Conservation (phyloP, 768 basidiomycete species). For the Pisolithus marmoratus region DNA sequence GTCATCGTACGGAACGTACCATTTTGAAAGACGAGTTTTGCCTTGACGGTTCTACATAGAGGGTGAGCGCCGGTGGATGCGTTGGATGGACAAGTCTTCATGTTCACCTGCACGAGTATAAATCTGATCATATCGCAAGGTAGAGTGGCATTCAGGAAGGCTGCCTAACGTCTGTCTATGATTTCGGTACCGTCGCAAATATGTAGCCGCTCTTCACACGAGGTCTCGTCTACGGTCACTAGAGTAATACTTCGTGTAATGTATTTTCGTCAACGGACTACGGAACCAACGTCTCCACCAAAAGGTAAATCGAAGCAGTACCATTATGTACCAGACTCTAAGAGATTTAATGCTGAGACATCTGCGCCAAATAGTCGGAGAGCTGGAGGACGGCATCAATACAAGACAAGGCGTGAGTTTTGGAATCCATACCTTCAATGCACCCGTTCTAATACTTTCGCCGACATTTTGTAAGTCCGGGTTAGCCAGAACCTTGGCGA, state of each 20-base stretch:
- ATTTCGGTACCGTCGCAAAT: neutral
- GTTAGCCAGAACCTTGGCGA: conserved; percentile 69
- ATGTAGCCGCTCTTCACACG: neutral
- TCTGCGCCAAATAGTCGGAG: conserved; percentile 65
- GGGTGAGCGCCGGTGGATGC: conserved; percentile 2
- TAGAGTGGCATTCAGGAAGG: neutral
- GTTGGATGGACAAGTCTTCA: conserved; percentile 6
- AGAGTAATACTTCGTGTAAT: too few species aligned
- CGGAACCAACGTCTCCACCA: too few species aligned
- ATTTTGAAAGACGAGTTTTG: conserved; percentile 94
- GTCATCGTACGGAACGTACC: conserved; percentile 99
- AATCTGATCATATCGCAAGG: conserved; percentile 85
- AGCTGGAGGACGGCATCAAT: conserved; percentile 32
- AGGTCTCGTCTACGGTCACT: too few species aligned
- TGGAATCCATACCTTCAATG: conserved; percentile 61
- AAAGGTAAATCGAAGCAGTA: neutral
- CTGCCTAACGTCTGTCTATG: neutral
- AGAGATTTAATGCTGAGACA: conserved; percentile 41
- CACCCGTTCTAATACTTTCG: conserved; percentile 73
- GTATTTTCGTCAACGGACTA: too few species aligned
- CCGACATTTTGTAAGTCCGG: conserved; percentile 84
- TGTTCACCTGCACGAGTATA: conserved; percentile 87
- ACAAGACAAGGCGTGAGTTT: neutral
- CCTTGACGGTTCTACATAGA: conserved; percentile 85
- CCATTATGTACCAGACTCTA: neutral